Conservation (phyloP, 768 basidiomycete genomes). For the Boletus tomentosulus region DNA sequence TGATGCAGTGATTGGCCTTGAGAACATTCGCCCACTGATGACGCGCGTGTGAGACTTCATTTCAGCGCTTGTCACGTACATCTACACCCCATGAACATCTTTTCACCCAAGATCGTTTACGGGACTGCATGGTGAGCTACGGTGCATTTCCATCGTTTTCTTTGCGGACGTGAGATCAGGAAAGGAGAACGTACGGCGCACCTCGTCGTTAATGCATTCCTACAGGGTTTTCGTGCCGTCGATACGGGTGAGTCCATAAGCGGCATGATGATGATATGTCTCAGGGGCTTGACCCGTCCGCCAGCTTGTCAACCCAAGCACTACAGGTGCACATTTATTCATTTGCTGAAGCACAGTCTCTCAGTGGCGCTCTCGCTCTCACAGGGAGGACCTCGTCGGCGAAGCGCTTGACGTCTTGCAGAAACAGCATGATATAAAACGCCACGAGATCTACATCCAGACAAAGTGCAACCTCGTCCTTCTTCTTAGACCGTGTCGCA, state of each 20-base stretch:
- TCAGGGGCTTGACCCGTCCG: constrained; percentile 14
- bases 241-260: constrained; percentile 63
- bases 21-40: background rate
- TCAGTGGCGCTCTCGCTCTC: background rate
- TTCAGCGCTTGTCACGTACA: constrained; percentile 1
- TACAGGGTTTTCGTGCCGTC: constrained; percentile 74
- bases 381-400: constrained; percentile 78
- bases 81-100: constrained; percentile 24
- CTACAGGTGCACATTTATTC: constrained; percentile 45
- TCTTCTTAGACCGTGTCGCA: constrained; percentile 2
- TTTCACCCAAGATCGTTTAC: constrained; percentile 48
- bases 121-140: constrained; percentile 55
- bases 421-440: constrained; percentile 54
- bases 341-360: background rate
- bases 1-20: background rate
- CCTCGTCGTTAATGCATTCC: constrained; percentile 67
- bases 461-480: constrained; percentile 54
- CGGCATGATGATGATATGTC: background rate
- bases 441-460: constrained; percentile 73
- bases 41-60: background rate
- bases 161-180: constrained; percentile 38
- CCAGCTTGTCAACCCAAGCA: constrained; percentile 70
- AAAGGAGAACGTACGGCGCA: constrained; percentile 69
- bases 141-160: background rate
- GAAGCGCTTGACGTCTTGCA: constrained; percentile 58